These are phyloP conservation scores for Trifolium pratense DNA, from an alignment of 306 rosid genomes.

Conservation along the genomic window DNA sequence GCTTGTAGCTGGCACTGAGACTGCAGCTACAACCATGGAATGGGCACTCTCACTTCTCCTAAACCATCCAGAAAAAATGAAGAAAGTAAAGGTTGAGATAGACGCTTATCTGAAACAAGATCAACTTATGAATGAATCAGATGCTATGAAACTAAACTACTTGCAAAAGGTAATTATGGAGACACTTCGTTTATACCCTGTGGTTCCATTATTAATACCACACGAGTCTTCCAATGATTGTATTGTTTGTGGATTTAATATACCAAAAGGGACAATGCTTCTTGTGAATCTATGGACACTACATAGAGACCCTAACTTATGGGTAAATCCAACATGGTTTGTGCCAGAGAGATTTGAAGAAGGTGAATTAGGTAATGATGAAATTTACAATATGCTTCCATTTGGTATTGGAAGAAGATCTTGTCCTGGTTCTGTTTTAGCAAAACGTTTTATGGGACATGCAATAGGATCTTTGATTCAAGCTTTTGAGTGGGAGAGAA, in stretches of 20 bases:
- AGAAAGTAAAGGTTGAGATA: slow-evolving; percentile 38
- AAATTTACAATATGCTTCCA: slow-evolving; percentile 42
- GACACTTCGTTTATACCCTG: slow-evolving; percentile 52
- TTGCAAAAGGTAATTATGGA: slow-evolving; percentile 48
- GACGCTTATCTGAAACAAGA: slow-evolving; percentile 33
- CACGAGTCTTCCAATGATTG: slow-evolving; percentile 51
- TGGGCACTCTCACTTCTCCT: slow-evolving; percentile 59
- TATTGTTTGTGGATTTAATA: slow-evolving; percentile 45
- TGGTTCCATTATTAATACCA: slow-evolving; percentile 41
- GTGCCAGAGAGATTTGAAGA: slow-evolving; percentile 55
- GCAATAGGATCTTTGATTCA: slow-evolving; percentile 44
- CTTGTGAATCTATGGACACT: slow-evolving; percentile 54
- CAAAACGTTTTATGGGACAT: slow-evolving; percentile 36
- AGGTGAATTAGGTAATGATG: neutral
- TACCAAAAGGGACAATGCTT: slow-evolving; percentile 53
- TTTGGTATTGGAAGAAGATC: slow-evolving; percentile 60
- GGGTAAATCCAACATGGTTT: slow-evolving; percentile 46
- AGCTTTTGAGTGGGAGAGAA: slow-evolving; percentile 47
- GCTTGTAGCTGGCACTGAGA: slow-evolving; percentile 50
- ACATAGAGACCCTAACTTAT: slow-evolving; percentile 44
- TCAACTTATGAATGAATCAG: slow-evolving; percentile 27
- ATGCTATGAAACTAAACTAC: slow-evolving; percentile 23
- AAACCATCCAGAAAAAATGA: slow-evolving; percentile 51
- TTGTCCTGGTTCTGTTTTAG: slow-evolving; percentile 53
- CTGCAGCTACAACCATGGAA: slow-evolving; percentile 51